These are phyloP conservation scores for Magnusiomyces suaveolens DNA, from an alignment of 1,139 yeast genomes.

Conservation along the genomic window DNA sequence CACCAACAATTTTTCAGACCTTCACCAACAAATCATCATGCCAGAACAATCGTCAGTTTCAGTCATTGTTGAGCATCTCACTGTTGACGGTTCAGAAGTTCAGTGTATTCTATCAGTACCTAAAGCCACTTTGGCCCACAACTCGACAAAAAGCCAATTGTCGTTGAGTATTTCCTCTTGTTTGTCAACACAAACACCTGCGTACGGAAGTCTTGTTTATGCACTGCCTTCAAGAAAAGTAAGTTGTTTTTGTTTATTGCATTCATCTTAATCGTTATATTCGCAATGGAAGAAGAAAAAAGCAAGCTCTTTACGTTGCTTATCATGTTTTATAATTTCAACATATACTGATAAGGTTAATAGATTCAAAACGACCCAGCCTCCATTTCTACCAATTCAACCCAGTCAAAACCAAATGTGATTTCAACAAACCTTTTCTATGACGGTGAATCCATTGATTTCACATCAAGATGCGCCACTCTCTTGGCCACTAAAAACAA, in stretches of 20 bases:
- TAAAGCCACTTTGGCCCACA: neutral
- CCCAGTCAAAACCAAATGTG: neutral
- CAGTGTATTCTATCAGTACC: neutral
- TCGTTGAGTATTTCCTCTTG: slow-evolving; percentile 6
- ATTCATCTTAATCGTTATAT: neutral
- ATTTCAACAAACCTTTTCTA: slow-evolving; percentile 9
- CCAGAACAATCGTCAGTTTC: neutral
- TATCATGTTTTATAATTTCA: neutral
- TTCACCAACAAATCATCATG: neutral
- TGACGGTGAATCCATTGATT: slow-evolving; percentile 11
- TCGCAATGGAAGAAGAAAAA: too few species aligned
- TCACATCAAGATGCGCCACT: slow-evolving; percentile 7
- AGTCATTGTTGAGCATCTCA: neutral
- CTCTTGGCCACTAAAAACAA: slow-evolving; percentile 5
- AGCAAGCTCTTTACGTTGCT: too few species aligned
- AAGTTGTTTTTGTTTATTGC: neutral
- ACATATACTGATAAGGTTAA: too few species aligned
- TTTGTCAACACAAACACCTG: neutral
- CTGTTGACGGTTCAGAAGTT: neutral
- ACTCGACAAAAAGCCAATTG: neutral
- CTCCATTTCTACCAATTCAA: neutral
- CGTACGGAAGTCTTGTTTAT: slow-evolving; percentile 11
- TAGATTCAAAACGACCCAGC: too few species aligned
- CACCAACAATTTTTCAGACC: too few species aligned
- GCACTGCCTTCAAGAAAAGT: slow-evolving; percentile 1